These are phyloP conservation scores for Yueomyces sinensis DNA, from an alignment of 805 yeast species.

Conservation along the genomic window DNA sequence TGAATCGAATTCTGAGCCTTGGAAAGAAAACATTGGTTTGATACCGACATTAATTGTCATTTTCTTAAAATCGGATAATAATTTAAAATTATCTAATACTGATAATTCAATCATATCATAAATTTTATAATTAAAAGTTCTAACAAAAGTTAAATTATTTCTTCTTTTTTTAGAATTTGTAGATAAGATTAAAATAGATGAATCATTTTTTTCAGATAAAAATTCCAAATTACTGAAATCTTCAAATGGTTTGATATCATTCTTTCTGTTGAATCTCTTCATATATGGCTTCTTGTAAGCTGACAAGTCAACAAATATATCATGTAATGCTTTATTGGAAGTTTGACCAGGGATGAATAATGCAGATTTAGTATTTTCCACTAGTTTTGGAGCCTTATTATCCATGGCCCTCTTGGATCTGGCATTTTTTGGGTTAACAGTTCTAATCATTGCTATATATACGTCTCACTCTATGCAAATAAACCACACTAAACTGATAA, in stretches of 20 bases:
- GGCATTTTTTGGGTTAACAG: conserved; percentile 80
- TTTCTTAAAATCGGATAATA: conserved; percentile 69
- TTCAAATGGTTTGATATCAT: conserved; percentile 86
- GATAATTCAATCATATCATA: conserved; percentile 91
- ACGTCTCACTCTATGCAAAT: too few species aligned
- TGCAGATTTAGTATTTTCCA: conserved; percentile 83
- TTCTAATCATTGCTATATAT: conserved; percentile 21
- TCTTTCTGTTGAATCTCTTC: conserved; percentile 78
- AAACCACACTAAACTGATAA: too few species aligned
- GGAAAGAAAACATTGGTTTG: conserved; percentile 88
- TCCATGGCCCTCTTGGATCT: conserved; percentile 92
- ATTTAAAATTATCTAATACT: conserved; percentile 52
- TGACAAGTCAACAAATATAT: conserved; percentile 77
- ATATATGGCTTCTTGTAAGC: conserved; percentile 85
- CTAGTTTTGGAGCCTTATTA: conserved; percentile 73
- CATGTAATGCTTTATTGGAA: conserved; percentile 67
- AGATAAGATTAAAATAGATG: conserved; percentile 69
- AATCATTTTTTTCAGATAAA: conserved; percentile 88
- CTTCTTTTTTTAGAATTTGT: conserved; percentile 85
- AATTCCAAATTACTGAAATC: conserved; percentile 77
- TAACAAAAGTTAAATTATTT: conserved; percentile 71
- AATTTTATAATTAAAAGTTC: conserved; percentile 82
- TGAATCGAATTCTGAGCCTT: conserved; percentile 81
- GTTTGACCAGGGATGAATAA: conserved; percentile 85
- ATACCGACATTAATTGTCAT: conserved; percentile 75